phyloP scores from a whole-genome alignment of 169 alveolate species.

The Plasmodium gallinaceum region DNA sequence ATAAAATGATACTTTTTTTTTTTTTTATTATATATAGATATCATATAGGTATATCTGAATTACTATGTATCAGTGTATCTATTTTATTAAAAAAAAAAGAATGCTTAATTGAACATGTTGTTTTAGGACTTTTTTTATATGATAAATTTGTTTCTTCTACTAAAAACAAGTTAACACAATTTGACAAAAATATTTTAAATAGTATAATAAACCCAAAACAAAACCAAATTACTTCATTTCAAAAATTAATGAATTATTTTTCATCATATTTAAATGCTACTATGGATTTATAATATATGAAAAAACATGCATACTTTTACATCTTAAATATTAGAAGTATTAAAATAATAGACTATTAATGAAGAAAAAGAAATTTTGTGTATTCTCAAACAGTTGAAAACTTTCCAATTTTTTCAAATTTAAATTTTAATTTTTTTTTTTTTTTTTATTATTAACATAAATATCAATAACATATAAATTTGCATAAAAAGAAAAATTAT shows the following conservation, averaged over 20 bases:
- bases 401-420: too few species aligned
- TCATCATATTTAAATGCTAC: conserved; percentile 64
- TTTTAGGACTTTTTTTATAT: conserved; percentile 64
- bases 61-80: conserved; percentile 73
- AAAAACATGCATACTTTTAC: neutral
- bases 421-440: too few species aligned
- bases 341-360: too few species aligned
- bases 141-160: conserved; percentile 73
- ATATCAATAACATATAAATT: too few species aligned
- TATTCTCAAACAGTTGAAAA: too few species aligned
- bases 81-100: conserved; percentile 52
- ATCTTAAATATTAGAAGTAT: too few species aligned
- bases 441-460: too few species aligned
- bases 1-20: neutral
- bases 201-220: conserved; percentile 17
- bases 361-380: too few species aligned
- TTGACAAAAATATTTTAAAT: conserved; percentile 40
- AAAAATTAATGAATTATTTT: conserved; percentile 71
- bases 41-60: conserved; percentile 71
- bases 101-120: conserved; percentile 69
- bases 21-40: conserved; percentile 11
- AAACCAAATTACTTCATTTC: conserved; percentile 30
- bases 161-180: conserved; percentile 73
- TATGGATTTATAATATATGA: conserved; percentile 5
- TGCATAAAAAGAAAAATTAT: too few species aligned